A percentile compares a stretch with the other conserved stretches of the same genome.
phyloP scores from a whole-genome alignment of 176 grass and related monocot species.

The Hyparrhenia diplandra region DNA sequence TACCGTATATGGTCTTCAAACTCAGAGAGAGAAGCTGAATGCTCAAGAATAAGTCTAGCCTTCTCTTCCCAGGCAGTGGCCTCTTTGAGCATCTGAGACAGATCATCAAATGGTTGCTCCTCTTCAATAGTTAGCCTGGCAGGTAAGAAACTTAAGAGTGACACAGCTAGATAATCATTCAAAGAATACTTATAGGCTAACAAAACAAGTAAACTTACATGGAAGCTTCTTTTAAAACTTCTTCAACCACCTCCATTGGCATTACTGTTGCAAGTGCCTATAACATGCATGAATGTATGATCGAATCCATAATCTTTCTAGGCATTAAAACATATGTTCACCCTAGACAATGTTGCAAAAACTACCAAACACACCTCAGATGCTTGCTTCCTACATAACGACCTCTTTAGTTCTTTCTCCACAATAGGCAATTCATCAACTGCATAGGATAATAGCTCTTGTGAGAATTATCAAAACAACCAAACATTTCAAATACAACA shows the following conservation, averaged over 20 bases:
- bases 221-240: constrained; percentile 66
- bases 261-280: constrained; percentile 58
- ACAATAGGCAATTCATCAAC: constrained; percentile 73
- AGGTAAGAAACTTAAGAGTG: constrained; percentile 17
- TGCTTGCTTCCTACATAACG: constrained; percentile 73
- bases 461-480: constrained; percentile 14
- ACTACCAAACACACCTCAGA: constrained; percentile 45
- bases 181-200: constrained; percentile 4
- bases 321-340: constrained; percentile 12
- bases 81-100: constrained; percentile 45
- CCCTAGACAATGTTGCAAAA: neutral
- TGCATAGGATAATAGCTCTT: constrained; percentile 37
- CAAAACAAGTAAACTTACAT: constrained; percentile 49
- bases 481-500: constrained; percentile 12
- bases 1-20: constrained; percentile 76
- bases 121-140: constrained; percentile 72
- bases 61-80: constrained; percentile 76
- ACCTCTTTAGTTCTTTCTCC: constrained; percentile 65
- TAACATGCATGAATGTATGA: constrained; percentile 25
- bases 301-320: constrained; percentile 4
- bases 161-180: constrained; percentile 16
- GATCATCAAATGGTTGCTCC: constrained; percentile 60
- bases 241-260: constrained; percentile 50
- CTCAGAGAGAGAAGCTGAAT: constrained; percentile 60
- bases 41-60: constrained; percentile 51